phyloP scores from a whole-genome alignment of 257 asterid species.

The Penstemon barbatus region DNA sequence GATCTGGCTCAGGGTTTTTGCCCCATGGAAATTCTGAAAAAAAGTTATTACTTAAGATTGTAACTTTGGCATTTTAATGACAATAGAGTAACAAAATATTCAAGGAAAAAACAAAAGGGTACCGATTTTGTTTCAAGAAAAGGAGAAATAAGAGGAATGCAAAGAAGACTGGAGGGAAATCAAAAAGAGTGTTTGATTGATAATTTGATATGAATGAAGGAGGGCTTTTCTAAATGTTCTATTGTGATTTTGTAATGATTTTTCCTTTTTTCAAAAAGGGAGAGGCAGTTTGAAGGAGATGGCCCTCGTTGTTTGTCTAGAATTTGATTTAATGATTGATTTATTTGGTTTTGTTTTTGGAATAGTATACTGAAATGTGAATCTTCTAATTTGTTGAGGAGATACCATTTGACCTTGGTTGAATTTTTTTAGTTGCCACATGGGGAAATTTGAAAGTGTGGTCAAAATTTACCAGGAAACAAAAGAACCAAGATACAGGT shows the following conservation, averaged over 20 bases:
- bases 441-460: conserved; percentile 8
- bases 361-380: background rate
- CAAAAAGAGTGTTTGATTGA: background rate
- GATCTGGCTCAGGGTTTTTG: conserved; percentile 40
- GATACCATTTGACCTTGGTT: conserved; percentile 29
- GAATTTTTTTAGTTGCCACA: conserved; percentile 10
- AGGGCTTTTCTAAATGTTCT: background rate
- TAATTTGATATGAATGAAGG: background rate
- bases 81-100: background rate
- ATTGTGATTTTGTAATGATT: conserved; percentile 27
- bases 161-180: background rate
- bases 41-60: conserved; percentile 12
- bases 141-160: conserved; percentile 31
- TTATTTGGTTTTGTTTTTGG: too few species aligned
- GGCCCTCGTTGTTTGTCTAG: conserved; percentile 29
- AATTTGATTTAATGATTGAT: background rate
- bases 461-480: conserved; percentile 17
- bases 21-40: conserved; percentile 7
- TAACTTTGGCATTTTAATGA: conserved; percentile 7
- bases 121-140: conserved; percentile 34
- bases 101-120: conserved; percentile 15
- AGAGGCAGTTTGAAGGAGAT: conserved; percentile 35
- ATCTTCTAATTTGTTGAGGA: conserved; percentile 10
- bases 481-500: conserved; percentile 12
- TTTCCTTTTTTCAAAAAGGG: conserved; percentile 24